Evolutionary conservation across 2,329 filamentous ascomycete species (phyloP).

Genomic region (Onygenales sp.): DNA sequence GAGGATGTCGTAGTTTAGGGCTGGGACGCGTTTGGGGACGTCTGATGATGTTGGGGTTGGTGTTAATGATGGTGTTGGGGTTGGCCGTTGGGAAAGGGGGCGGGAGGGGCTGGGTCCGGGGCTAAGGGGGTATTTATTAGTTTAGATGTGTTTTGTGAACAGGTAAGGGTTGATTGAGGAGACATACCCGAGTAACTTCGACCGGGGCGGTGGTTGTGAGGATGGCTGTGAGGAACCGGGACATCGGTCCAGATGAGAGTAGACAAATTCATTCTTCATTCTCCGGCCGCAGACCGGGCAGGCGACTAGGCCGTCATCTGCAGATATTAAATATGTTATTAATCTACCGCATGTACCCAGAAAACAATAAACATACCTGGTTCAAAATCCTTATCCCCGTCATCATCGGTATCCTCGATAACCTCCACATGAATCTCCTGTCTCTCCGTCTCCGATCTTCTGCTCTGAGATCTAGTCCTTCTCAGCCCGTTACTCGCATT

Average conservation of each 20-base stretch:
- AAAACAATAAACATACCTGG: slow-evolving; percentile 19
- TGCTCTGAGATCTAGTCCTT: slow-evolving; percentile 27
- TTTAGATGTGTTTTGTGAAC: background rate
- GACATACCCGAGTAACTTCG: slow-evolving; percentile 1
- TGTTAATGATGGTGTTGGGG: background rate
- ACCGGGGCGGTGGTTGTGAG: background rate
- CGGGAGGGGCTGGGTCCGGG: background rate
- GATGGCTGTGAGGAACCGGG: slow-evolving; percentile 21
- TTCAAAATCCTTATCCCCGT: slow-evolving; percentile 31
- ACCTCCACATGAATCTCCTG: slow-evolving; percentile 16
- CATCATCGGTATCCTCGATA: slow-evolving; percentile 33
- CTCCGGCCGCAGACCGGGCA: slow-evolving; percentile 73
- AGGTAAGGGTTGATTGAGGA: background rate
- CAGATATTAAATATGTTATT: slow-evolving; percentile 2
- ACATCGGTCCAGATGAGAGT: slow-evolving; percentile 68
- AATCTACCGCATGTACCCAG: background rate
- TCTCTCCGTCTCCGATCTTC: slow-evolving; percentile 10
- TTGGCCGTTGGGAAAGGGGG: background rate
- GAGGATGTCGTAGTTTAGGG: slow-evolving; percentile 78
- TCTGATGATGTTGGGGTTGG: slow-evolving; percentile 1
- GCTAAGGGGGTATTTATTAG: background rate
- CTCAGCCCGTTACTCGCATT: slow-evolving; percentile 23
- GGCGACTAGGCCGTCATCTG: slow-evolving; percentile 65
- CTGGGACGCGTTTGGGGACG: slow-evolving; percentile 57
- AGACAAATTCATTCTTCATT: slow-evolving; percentile 74